phyloP scores from a whole-genome alignment of 75 land plant species.

The Adiantum capillusveneris region DNA sequence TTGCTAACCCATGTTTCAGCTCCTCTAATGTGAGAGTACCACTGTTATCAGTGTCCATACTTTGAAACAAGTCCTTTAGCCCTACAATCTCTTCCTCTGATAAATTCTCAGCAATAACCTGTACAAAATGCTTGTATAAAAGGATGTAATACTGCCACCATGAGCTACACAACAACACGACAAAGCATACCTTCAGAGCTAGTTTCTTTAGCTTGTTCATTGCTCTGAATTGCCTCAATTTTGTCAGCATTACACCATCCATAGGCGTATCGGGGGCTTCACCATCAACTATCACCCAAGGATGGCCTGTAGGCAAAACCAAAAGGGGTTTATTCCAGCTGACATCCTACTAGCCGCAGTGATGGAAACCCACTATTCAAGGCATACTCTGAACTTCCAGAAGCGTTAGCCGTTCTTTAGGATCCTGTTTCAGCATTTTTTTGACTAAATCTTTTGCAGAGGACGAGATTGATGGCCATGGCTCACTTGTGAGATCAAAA shows the following conservation, averaged over 20 bases:
- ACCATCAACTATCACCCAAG: slow-evolving; percentile 81
- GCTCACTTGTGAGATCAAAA: slow-evolving; percentile 69
- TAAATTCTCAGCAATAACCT: too few species aligned
- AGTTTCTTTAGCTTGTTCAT: too few species aligned
- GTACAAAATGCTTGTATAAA: too few species aligned
- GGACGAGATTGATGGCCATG: slow-evolving; percentile 81
- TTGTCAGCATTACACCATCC: slow-evolving; percentile 81
- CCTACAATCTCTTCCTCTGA: too few species aligned
- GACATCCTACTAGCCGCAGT: not conserved
- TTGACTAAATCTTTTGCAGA: slow-evolving; percentile 80
- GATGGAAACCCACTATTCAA: slow-evolving; percentile 20
- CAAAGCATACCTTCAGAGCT: too few species aligned
- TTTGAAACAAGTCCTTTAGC: too few species aligned
- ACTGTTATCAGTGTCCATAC: too few species aligned
- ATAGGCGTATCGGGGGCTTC: slow-evolving; percentile 83
- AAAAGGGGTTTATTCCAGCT: slow-evolving; percentile 15
- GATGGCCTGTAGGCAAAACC: slow-evolving; percentile 48
- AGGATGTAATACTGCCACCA: too few species aligned
- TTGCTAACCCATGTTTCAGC: too few species aligned
- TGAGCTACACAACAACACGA: too few species aligned
- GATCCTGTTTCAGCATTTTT: slow-evolving; percentile 62
- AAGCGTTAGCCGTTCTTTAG: slow-evolving; percentile 61
- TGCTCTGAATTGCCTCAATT: slow-evolving; percentile 84
- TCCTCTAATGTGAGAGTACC: too few species aligned
- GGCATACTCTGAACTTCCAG: slow-evolving; percentile 67